These are phyloP conservation scores for Xerocomellus amylosporus DNA, from an alignment of 768 basidiomycete species.

Conservation along the genomic window DNA sequence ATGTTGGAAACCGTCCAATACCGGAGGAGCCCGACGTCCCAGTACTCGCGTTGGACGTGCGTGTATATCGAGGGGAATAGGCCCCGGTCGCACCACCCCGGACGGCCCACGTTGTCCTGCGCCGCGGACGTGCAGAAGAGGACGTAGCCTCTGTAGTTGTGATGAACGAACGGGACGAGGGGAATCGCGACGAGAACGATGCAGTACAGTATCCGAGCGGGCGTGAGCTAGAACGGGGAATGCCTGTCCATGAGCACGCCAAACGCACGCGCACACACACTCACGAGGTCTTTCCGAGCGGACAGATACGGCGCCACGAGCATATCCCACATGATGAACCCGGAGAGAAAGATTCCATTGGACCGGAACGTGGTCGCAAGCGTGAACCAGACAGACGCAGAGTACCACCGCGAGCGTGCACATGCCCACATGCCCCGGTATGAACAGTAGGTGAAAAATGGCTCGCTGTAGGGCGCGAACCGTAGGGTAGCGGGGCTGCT, in stretches of 20 bases:
- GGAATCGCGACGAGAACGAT: conserved; percentile 45
- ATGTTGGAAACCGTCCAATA: conserved; percentile 85
- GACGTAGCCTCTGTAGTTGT: conserved; percentile 66
- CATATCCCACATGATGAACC: conserved; percentile 76
- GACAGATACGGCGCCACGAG: conserved; percentile 52
- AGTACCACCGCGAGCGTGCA: conserved; percentile 43
- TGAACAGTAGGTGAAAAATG: conserved; percentile 79
- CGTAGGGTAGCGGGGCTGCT: conserved; percentile 76
- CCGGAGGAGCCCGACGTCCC: conserved; percentile 79
- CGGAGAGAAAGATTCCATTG: conserved; percentile 73
- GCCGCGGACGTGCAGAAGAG: conserved; percentile 55
- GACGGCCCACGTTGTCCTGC: conserved; percentile 7
- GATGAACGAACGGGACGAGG: conserved; percentile 71
- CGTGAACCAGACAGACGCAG: conserved; percentile 60
- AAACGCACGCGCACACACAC: conserved; percentile 7
- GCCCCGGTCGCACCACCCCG: conserved; percentile 60
- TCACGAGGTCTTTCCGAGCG: conserved; percentile 29
- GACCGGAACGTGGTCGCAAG: conserved; percentile 68
- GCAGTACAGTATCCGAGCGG: conserved; percentile 35
- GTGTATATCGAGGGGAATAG: conserved; percentile 71
- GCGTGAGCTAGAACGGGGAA: conserved; percentile 32
- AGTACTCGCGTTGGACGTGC: conserved; percentile 81
- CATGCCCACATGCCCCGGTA: conserved; percentile 49
- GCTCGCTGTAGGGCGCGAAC: conserved; percentile 77
- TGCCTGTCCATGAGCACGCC: neutral